Percentiles rank a stretch among this genome's conserved stretches.
Evolutionary conservation across 306 rosid genomes (phyloP).

Genomic region (Myrica gale): DNA sequence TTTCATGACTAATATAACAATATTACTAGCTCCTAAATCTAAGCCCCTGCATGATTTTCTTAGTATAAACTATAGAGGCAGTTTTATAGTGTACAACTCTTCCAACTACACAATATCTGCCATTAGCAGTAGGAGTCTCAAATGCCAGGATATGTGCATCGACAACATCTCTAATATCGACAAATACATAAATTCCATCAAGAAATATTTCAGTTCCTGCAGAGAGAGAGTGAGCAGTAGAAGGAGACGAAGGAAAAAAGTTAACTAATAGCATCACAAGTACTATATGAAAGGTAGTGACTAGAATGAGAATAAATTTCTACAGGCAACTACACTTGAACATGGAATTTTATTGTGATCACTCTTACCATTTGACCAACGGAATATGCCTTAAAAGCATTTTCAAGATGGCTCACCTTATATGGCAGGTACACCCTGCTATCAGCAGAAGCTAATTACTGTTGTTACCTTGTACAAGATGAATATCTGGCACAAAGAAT

Average conservation of each 20-base stretch:
- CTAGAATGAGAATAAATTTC: neutral
- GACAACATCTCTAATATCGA: constrained; percentile 76
- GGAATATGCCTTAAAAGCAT: neutral
- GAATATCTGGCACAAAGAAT: too few species aligned
- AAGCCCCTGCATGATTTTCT: neutral
- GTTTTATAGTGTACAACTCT: constrained; percentile 38
- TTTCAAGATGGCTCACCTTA: neutral
- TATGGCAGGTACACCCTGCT: neutral
- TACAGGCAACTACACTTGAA: neutral
- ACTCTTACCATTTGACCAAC: neutral
- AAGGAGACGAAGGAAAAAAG: neutral
- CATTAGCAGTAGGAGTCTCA: constrained; percentile 72
- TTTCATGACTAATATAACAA: neutral
- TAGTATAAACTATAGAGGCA: too few species aligned
- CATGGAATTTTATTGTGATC: neutral
- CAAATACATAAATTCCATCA: constrained; percentile 47
- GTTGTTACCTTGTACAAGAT: neutral
- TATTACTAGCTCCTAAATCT: neutral
- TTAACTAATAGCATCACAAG: neutral
- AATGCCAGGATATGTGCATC: constrained; percentile 68
- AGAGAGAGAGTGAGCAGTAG: neutral
- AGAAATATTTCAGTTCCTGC: constrained; percentile 56
- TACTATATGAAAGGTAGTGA: neutral
- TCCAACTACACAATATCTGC: constrained; percentile 63
- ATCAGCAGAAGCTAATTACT: neutral